Conservation (phyloP, 2,329 filamentous ascomycete genomes). For the Paramyrothecium roridum region DNA sequence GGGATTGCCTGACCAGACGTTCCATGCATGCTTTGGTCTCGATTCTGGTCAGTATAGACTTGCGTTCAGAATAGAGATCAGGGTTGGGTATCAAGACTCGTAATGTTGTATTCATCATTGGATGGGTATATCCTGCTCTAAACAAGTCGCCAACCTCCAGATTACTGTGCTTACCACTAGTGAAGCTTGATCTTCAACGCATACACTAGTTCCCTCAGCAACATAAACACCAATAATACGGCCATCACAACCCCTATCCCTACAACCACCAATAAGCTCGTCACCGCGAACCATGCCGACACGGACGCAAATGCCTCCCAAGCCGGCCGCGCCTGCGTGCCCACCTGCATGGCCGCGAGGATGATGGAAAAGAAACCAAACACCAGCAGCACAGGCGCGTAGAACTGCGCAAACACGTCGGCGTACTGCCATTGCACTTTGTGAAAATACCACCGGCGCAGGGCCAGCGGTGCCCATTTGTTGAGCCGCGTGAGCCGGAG, state of each 20-base stretch:
- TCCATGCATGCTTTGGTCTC: no score
- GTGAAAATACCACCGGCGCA: neutral
- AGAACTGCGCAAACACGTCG: conserved; percentile 2
- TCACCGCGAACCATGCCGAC: neutral
- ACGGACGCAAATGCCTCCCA: conserved; percentile 1
- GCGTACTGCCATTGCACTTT: conserved; percentile 2
- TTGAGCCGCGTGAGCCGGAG: conserved; percentile 2
- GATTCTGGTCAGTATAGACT: no score
- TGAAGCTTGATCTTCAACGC: neutral
- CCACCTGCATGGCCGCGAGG: conserved; percentile 1
- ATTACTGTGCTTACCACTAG: no score
- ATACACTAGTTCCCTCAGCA: neutral
- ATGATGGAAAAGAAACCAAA: conserved; percentile 1
- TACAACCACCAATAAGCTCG: neutral
- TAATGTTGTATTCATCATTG: no score
- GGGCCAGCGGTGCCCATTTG: neutral
- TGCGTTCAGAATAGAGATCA: no score
- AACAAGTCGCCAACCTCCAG: no score
- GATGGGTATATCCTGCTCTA: no score
- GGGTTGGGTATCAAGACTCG: no score
- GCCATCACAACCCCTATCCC: neutral
- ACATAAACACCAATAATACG: neutral
- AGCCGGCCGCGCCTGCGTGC: neutral
- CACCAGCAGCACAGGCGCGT: conserved; percentile 1
- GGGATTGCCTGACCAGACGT: no score